Base-by-base conservation (phyloP, 2,329 filamentous ascomycete species). In the Ascochyta lentis region DNA sequence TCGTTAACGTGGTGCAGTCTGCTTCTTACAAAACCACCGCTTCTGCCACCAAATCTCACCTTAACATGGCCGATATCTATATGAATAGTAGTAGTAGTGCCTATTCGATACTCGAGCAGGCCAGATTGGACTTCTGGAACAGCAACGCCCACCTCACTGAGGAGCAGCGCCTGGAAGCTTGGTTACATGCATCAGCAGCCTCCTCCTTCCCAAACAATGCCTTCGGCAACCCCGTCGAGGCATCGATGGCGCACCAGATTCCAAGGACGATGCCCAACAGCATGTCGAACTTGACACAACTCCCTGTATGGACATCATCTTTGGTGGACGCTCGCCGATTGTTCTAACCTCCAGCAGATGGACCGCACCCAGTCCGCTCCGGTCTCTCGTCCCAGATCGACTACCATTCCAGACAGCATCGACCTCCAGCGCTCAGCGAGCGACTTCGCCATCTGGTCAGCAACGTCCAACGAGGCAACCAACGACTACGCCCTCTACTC, bases 71-170 rank as follows among this genome's bases (percentile, higher is more conserved):
- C 53, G 29, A 66, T 46, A 64, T 68, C 48, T 66, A 61, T 58
- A 50, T 69, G 40, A 44, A 59, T 50, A 63, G 54, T 52, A 66
- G 60, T 54, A 61, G 56, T 55, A 63, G 49, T 45, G 53, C 54
- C 60, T 65, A 65, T 53, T 43, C 69, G 49, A 63, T 70, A 60
- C 65, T 78, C 54, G 67, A 75, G 50, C 69, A 72, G 47, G 70
- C 75, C 58, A 70, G 69, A 54, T 71, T 70, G 46, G 61, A 72
- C 16, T 73, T 78, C 64, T 76, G 68, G 68, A 61, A 48, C 40
- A 60, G 64, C 46, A 60, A 77, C 49, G 52, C 66, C 39, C 59
- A 71, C 49, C 69, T 76, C 40, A 61, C 74, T 38, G 70, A 75
- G 35, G 63, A 73, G 33, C 61, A 76, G 53, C 71, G 70, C 53